Conservation (phyloP, 1,284 basidiomycete genomes). For the Ganoderma boninense region DNA sequence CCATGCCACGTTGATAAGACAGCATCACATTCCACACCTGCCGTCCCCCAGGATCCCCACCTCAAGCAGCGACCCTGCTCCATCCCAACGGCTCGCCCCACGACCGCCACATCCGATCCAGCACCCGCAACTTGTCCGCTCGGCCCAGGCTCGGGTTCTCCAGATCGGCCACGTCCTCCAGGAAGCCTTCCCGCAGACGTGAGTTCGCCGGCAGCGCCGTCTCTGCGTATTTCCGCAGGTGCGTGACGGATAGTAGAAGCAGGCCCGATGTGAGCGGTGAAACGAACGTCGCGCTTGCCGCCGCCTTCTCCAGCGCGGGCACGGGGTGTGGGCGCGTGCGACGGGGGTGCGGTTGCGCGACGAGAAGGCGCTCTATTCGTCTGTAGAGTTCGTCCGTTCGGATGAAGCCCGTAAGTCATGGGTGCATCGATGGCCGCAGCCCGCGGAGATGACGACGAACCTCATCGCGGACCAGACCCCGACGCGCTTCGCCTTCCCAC, state of each 20-base stretch:
- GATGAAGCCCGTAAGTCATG: not conserved
- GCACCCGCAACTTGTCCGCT: conserved; percentile 76
- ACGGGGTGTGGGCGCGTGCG: conserved; percentile 10
- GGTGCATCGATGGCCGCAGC: not conserved
- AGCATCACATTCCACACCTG: not conserved
- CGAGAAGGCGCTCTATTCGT: conserved; percentile 78
- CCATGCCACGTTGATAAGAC: not conserved
- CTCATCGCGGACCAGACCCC: conserved; percentile 72
- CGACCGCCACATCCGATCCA: conserved; percentile 92
- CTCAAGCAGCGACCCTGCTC: conserved; percentile 43
- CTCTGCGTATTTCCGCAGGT: conserved; percentile 71
- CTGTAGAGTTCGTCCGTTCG: conserved; percentile 44
- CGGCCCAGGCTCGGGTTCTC: conserved; percentile 77
- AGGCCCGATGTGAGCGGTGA: conserved; percentile 74
- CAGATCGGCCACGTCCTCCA: conserved; percentile 87
- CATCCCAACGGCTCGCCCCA: conserved; percentile 77
- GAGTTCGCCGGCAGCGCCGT: conserved; percentile 60
- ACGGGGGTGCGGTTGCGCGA: conserved; percentile 47
- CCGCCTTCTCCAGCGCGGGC: conserved; percentile 16
- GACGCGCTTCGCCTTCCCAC: conserved; percentile 56
- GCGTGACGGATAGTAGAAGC: conserved; percentile 76
- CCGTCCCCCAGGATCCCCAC: not conserved
- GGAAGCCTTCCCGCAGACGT: conserved; percentile 77
- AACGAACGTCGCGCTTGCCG: conserved; percentile 39
- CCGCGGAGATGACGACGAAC: conserved; percentile 43